Conservation (phyloP, 164 flowering plant species). For the Taxillus chinensis region DNA sequence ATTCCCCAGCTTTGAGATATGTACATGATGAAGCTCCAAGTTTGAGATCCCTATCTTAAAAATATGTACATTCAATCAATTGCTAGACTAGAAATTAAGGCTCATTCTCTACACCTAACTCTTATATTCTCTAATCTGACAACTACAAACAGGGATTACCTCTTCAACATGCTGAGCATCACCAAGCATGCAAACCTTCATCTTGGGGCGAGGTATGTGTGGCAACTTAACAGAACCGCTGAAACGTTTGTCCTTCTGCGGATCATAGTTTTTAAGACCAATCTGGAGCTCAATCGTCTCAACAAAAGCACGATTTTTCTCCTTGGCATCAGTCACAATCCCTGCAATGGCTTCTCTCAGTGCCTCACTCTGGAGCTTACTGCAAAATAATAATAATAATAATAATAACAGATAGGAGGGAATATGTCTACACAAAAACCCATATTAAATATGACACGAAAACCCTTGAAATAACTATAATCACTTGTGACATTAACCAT, state of each 20-base stretch:
- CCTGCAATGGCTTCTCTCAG: slow-evolving; percentile 50
- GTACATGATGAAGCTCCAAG: too few species aligned
- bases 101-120: not conserved
- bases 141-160: slow-evolving; percentile 20
- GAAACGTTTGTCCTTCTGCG: slow-evolving; percentile 82
- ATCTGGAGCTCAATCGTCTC: slow-evolving; percentile 78
- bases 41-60: too few species aligned
- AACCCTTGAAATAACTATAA: too few species aligned
- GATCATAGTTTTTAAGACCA: slow-evolving; percentile 73
- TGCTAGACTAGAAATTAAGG: too few species aligned
- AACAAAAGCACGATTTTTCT: slow-evolving; percentile 49
- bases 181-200: slow-evolving; percentile 45
- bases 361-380: slow-evolving; percentile 69
- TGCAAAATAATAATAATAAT: slow-evolving; percentile 15
- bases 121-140: not conserved
- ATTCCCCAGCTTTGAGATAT: too few species aligned
- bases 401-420: not conserved
- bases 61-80: too few species aligned
- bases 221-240: slow-evolving; percentile 57
- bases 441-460: too few species aligned
- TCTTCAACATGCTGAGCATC: slow-evolving; percentile 72
- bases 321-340: slow-evolving; percentile 26
- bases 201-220: slow-evolving; percentile 35
- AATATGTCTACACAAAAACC: not conserved
- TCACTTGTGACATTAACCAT: too few species aligned